Conservation (phyloP, 2,329 filamentous ascomycete species). For the Lasiodiplodia sp. region DNA sequence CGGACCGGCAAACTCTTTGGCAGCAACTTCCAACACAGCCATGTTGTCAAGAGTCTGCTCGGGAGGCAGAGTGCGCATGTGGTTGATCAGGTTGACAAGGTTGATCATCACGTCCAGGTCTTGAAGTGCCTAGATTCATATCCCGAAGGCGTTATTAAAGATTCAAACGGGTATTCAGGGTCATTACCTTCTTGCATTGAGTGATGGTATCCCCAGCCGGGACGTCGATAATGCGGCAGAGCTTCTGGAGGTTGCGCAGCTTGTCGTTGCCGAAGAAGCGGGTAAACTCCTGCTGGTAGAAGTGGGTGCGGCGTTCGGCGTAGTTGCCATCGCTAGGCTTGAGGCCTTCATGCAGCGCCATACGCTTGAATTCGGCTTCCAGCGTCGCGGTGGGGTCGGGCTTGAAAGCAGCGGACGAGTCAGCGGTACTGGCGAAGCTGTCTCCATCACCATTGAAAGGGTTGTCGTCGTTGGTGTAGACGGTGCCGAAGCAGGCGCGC, state of each 20-base stretch:
- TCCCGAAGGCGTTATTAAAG: background rate
- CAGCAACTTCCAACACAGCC: background rate
- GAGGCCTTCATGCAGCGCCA: background rate
- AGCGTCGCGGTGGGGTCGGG: background rate
- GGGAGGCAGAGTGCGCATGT: constrained; percentile 35
- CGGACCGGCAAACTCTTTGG: background rate
- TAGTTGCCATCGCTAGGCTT: background rate
- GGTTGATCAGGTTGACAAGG: constrained; percentile 38
- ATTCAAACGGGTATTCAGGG: background rate
- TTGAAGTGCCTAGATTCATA: constrained; percentile 33
- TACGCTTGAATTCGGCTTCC: background rate
- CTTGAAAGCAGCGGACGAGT: too few species aligned
- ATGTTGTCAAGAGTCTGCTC: constrained; percentile 11
- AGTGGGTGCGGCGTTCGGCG: background rate
- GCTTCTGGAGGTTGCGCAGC: constrained; percentile 38
- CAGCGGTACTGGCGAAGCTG: background rate
- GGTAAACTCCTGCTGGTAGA: constrained; percentile 32
- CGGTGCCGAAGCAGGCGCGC: constrained; percentile 33
- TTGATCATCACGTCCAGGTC: constrained; percentile 23
- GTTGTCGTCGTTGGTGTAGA: background rate
- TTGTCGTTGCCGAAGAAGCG: constrained; percentile 36
- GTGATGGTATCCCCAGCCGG: constrained; percentile 35
- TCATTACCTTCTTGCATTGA: constrained; percentile 39
- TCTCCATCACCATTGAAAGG: background rate
- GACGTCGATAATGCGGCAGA: constrained; percentile 39